phyloP scores from a whole-genome alignment of 805 yeast species.

The Priceomyces melissophilus region DNA sequence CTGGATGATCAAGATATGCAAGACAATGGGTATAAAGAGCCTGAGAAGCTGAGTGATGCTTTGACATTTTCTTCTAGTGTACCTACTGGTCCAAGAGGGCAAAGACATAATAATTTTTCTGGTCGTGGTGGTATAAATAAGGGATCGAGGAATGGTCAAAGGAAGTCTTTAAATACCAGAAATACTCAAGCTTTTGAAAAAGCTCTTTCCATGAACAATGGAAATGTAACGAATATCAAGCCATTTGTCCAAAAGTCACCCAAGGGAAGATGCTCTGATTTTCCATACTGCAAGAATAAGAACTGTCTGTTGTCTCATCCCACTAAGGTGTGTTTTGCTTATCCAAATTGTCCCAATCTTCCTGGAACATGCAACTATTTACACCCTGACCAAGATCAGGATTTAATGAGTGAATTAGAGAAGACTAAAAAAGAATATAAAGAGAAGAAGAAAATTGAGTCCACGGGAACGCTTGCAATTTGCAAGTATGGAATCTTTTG shows the following conservation, averaged over 20 bases:
- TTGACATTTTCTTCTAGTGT: slow-evolving; percentile 3
- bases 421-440: slow-evolving; percentile 52
- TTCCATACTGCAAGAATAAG: slow-evolving; percentile 68
- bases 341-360: slow-evolving; percentile 73
- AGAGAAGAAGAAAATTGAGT: slow-evolving; percentile 37
- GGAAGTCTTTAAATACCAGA: slow-evolving; percentile 31
- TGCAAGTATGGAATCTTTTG: slow-evolving; percentile 80
- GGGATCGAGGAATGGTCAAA: slow-evolving; percentile 14
- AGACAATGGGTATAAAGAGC: too few species aligned
- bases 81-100: slow-evolving; percentile 7
- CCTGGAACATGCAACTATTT: slow-evolving; percentile 80
- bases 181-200: slow-evolving; percentile 41
- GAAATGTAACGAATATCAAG: slow-evolving; percentile 21
- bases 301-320: slow-evolving; percentile 81
- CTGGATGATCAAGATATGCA: too few species aligned
- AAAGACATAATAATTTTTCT: slow-evolving; percentile 4
- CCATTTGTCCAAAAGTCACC: slow-evolving; percentile 45
- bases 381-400: slow-evolving; percentile 85
- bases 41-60: slow-evolving; percentile 2
- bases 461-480: slow-evolving; percentile 46
- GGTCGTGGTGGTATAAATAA: slow-evolving; percentile 23
- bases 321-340: slow-evolving; percentile 66
- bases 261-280: slow-evolving; percentile 63
- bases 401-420: slow-evolving; percentile 63
- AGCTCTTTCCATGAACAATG: slow-evolving; percentile 34